Conservation (phyloP, 768 basidiomycete species). For the Suillus tomentosus region DNA sequence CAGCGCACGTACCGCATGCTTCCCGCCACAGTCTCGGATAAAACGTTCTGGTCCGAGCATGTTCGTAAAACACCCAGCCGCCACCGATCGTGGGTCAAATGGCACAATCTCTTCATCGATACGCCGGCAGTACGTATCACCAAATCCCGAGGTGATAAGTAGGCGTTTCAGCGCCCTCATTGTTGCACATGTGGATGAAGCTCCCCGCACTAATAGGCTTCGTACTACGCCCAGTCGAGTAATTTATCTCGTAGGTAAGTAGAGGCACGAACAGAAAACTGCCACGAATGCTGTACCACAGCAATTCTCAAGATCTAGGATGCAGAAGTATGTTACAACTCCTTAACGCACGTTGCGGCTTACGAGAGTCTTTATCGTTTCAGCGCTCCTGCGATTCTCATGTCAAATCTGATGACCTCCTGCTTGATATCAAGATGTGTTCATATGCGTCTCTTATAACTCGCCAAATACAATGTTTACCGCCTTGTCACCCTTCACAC, state of each 20-base stretch:
- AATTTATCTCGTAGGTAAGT: neutral
- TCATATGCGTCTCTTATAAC: neutral
- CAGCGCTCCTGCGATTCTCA: neutral
- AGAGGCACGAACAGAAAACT: neutral
- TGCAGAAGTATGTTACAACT: neutral
- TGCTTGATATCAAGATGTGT: neutral
- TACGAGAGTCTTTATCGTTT: neutral
- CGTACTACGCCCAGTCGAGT: neutral
- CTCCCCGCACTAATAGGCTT: neutral
- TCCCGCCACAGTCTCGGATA: too few species aligned
- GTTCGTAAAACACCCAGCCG: neutral
- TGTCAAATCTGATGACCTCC: slow-evolving; percentile 3
- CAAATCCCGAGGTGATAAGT: neutral
- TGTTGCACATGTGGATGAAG: neutral
- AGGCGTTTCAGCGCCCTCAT: neutral
- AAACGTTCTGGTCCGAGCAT: neutral
- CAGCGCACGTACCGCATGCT: neutral
- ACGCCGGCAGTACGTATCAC: neutral
- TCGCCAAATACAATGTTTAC: neutral
- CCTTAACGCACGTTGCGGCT: neutral
- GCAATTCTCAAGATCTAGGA: neutral
- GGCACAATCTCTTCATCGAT: neutral
- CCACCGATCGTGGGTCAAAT: neutral
- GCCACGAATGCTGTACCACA: neutral
- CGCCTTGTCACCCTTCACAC: neutral